phyloP scores from a whole-genome alignment of 75 land plant species.

The Selaginella tamariscina region DNA sequence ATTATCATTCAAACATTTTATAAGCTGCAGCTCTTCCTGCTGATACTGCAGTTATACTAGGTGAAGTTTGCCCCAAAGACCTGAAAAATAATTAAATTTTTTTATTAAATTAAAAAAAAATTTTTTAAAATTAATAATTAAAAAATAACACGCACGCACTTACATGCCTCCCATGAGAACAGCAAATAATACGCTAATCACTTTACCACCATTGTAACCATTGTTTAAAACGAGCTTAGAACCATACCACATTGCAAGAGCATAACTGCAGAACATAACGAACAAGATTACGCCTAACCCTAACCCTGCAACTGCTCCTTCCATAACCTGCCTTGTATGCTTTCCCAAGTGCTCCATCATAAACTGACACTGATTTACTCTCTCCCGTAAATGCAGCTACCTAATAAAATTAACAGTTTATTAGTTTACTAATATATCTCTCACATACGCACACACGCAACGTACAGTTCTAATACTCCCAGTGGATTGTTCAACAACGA shows the following conservation, averaged over 20 bases:
- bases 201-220: background rate
- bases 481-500: conserved; percentile 53
- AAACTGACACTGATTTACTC: background rate
- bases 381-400: conserved; percentile 2
- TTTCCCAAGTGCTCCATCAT: conserved; percentile 4
- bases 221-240: background rate
- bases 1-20: conserved; percentile 14
- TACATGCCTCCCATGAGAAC: conserved; percentile 7
- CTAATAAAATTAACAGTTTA: too few species aligned
- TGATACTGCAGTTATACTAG: background rate
- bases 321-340: background rate
- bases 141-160: too few species aligned
- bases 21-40: conserved; percentile 7
- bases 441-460: conserved; percentile 4
- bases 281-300: background rate
- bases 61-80: conserved; percentile 8
- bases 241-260: conserved; percentile 6
- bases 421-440: too few species aligned
- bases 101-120: background rate
- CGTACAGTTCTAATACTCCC: conserved; percentile 59
- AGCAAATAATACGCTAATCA: background rate
- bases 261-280: background rate
- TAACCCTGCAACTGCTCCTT: background rate
- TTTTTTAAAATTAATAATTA: too few species aligned
- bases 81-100: background rate